These are phyloP conservation scores for Aspergillus chevalieri DNA, from an alignment of 2,329 filamentous ascomycete genomes.

Conservation along the genomic window DNA sequence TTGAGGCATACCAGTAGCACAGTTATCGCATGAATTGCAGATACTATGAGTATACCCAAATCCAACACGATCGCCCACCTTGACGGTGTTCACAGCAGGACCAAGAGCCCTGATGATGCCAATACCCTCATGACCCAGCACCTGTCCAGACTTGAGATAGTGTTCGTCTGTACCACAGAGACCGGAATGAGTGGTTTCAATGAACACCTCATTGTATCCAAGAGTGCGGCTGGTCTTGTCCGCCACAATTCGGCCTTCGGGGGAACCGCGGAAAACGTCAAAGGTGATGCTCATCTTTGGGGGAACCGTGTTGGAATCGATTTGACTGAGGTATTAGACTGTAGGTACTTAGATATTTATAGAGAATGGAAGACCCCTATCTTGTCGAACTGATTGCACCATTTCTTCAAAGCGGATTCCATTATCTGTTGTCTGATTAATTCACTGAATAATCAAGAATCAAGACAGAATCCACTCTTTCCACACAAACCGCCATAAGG, in stretches of 20 bases:
- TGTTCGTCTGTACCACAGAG: slow-evolving; percentile 23
- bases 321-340: too few species aligned
- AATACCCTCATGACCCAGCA: slow-evolving; percentile 51
- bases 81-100: slow-evolving; percentile 40
- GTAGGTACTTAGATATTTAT: too few species aligned
- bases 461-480: too few species aligned
- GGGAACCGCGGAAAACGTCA: slow-evolving; percentile 22
- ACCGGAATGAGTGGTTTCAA: slow-evolving; percentile 23
- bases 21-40: slow-evolving; percentile 32
- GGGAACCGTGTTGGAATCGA: too few species aligned
- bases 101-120: slow-evolving; percentile 47
- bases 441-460: too few species aligned
- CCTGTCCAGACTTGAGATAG: slow-evolving; percentile 14
- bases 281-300: slow-evolving; percentile 21
- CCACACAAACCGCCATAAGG: too few species aligned
- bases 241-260: slow-evolving; percentile 18
- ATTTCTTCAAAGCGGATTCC: too few species aligned
- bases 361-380: too few species aligned
- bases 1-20: slow-evolving; percentile 11
- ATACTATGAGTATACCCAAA: slow-evolving; percentile 30
- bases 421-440: too few species aligned
- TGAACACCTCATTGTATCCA: slow-evolving; percentile 17
- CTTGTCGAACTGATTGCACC: too few species aligned
- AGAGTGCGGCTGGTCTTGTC: slow-evolving; percentile 20
- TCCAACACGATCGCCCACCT: slow-evolving; percentile 38